phyloP scores from a whole-genome alignment of 108 stramenopile species.

The Cyclotella cryptica region DNA sequence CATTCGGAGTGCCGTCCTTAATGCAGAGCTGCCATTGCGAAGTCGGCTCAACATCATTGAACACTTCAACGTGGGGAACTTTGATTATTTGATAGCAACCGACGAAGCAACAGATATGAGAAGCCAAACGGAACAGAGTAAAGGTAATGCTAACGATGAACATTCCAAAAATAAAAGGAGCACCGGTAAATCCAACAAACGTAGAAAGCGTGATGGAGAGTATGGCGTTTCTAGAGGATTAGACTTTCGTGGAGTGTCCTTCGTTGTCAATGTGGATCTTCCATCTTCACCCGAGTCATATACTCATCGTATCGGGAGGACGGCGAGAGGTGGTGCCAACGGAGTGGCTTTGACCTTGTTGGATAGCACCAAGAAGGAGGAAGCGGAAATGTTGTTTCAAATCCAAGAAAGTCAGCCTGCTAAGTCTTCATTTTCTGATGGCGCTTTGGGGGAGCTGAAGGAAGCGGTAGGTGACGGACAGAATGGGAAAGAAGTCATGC shows the following conservation, averaged over 20 bases:
- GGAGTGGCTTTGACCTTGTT: constrained; percentile 95
- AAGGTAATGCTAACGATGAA: constrained; percentile 52
- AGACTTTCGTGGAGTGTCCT: constrained; percentile 95
- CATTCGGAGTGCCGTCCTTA: constrained; percentile 95
- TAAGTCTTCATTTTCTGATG: constrained; percentile 37
- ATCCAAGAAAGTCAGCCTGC: constrained; percentile 90
- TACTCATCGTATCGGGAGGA: constrained; percentile 98
- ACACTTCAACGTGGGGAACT: constrained; percentile 98
- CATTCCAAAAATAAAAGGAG: constrained; percentile 42
- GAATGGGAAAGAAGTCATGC: constrained; percentile 9
- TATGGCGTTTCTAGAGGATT: constrained; percentile 96
- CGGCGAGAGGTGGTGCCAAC: constrained; percentile 94
- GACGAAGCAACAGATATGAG: constrained; percentile 82
- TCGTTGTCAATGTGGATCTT: constrained; percentile 98
- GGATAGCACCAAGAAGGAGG: constrained; percentile 54
- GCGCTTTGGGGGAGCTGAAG: constrained; percentile 51
- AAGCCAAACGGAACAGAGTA: constrained; percentile 25
- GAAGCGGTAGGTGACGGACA: constrained; percentile 46
- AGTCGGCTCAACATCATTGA: constrained; percentile 95
- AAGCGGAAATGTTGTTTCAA: constrained; percentile 60
- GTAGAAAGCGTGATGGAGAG: constrained; percentile 71
- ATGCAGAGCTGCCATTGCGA: constrained; percentile 95
- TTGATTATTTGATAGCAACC: constrained; percentile 98
- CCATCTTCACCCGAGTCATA: constrained; percentile 90
- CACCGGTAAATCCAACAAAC: constrained; percentile 56